These are phyloP conservation scores for Claviceps sp. DNA, from an alignment of 2,329 filamentous ascomycete species.

Conservation along the genomic window DNA sequence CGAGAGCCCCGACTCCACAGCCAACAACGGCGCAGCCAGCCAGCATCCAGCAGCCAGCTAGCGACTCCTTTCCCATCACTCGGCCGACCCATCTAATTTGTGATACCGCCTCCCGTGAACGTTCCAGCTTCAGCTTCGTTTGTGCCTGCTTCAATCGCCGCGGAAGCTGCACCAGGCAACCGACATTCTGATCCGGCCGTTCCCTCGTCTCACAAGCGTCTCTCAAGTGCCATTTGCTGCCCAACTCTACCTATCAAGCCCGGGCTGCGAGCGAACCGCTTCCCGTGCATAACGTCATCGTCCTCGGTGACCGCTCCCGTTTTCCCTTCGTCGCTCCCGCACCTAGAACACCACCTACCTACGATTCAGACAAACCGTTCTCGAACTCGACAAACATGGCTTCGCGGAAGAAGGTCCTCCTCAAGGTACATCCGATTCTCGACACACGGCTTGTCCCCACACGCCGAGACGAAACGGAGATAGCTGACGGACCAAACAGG, in stretches of 20 bases:
- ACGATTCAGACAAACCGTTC: not conserved
- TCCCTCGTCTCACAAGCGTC: not conserved
- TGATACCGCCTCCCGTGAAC: not conserved
- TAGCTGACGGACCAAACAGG: conserved; percentile 36
- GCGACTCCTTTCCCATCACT: not conserved
- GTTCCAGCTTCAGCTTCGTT: not conserved
- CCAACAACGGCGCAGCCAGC: not conserved
- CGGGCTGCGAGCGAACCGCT: conserved; percentile 1
- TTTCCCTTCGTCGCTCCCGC: conserved; percentile 3
- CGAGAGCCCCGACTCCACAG: not conserved
- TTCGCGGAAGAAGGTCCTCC: conserved; percentile 77
- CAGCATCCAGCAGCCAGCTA: too few species aligned
- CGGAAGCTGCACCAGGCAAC: not conserved
- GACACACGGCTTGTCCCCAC: conserved; percentile 1
- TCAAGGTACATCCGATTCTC: conserved; percentile 50
- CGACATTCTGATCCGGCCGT: not conserved
- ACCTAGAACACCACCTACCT: conserved; percentile 7
- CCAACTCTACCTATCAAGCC: not conserved
- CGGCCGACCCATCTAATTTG: not conserved
- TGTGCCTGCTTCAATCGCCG: conserved; percentile 2
- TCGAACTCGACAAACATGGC: conserved; percentile 47
- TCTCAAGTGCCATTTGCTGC: not conserved
- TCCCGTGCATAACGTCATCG: conserved; percentile 5
- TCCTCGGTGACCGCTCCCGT: not conserved
- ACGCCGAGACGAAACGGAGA: not conserved